Evolutionary conservation across 176 grass and related monocot genomes (phyloP), one percentile per base, ranked within the genome.

Genomic region (Luzula sylvatica): DNA sequence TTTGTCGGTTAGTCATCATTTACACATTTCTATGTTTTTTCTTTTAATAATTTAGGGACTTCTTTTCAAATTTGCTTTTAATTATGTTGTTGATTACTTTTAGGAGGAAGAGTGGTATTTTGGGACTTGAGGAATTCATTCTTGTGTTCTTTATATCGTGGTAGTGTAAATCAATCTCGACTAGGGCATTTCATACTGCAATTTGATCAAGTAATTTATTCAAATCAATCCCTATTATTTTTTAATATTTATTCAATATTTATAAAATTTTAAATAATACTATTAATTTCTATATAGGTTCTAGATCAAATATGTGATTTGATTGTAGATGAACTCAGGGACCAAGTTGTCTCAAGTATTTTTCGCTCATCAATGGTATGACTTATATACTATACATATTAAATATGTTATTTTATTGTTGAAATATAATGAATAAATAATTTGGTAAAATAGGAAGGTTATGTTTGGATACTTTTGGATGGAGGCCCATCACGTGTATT

Each of bases 341-440:
- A 95, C 67, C 73, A 66, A 88, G 76, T 84, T 75, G 89, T 84
- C 48, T 73, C 66, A 35, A 88, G 70, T 58, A 77, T 88, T 73
- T 95, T 76, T 56, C 79, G 77, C 77, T 75, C 83, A 32, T 75
- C 79, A 66, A 81, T 95, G 89, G 89, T 95, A n/a, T n/a, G 83
- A 70, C 27, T 61, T 38, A 69, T 7, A 11, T 48, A 23, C 52
- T 15, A 65, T 38, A 23, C 21, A 35, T 35, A 35, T 0, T 35
- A 35, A 35, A 35, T 35, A 35, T 35, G 30, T 35, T n/a, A 35
- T 35, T 35, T 35, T 35, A 35, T 35, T 7, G 9, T 35, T 35
- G 9, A 35, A 35, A 4, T 35, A 9, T 7, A 35, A 35, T 7
- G 5, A n/a, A n/a, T 15, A 69, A 13, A 47, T 55, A 16, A 30